Conservation (phyloP, 768 basidiomycete species). For the Suillus clintonianus region DNA sequence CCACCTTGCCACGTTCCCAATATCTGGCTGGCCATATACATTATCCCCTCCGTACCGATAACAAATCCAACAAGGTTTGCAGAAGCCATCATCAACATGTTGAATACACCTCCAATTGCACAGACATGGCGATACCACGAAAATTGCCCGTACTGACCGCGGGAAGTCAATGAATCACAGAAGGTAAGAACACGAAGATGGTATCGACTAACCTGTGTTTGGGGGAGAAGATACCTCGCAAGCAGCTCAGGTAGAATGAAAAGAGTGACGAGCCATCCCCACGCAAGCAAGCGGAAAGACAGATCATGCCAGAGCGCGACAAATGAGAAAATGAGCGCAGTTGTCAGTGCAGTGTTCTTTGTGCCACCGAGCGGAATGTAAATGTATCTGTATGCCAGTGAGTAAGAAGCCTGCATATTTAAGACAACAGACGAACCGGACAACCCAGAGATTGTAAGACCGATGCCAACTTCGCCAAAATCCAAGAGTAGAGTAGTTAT, state of each 20-base stretch:
- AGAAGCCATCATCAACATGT: conserved; percentile 85
- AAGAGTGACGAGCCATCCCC: conserved; percentile 94
- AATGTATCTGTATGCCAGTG: conserved; percentile 68
- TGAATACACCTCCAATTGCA: conserved; percentile 80
- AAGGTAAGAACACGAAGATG: neutral
- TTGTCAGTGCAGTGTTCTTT: conserved; percentile 57
- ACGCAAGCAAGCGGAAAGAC: conserved; percentile 81
- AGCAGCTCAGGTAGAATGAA: conserved; percentile 88
- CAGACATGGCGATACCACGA: conserved; percentile 88
- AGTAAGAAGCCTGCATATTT: neutral
- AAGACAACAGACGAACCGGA: conserved; percentile 53
- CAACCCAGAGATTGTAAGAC: conserved; percentile 94
- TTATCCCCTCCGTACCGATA: conserved; percentile 79
- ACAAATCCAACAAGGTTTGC: conserved; percentile 97
- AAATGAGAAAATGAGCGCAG: conserved; percentile 86
- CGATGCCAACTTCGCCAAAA: conserved; percentile 99
- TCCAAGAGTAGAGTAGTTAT: conserved; percentile 90
- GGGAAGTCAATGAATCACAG: conserved; percentile 3
- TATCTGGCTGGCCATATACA: conserved; percentile 64
- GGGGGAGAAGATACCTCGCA: conserved; percentile 60
- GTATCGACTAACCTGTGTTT: conserved; percentile 51
- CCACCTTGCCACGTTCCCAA: conserved; percentile 68
- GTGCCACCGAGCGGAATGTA: conserved; percentile 91
- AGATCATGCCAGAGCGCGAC: conserved; percentile 98
- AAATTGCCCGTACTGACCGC: conserved; percentile 58